Evolutionary conservation across 2,329 filamentous ascomycete species (phyloP).

Genomic region (Sphaerulina musiva): DNA sequence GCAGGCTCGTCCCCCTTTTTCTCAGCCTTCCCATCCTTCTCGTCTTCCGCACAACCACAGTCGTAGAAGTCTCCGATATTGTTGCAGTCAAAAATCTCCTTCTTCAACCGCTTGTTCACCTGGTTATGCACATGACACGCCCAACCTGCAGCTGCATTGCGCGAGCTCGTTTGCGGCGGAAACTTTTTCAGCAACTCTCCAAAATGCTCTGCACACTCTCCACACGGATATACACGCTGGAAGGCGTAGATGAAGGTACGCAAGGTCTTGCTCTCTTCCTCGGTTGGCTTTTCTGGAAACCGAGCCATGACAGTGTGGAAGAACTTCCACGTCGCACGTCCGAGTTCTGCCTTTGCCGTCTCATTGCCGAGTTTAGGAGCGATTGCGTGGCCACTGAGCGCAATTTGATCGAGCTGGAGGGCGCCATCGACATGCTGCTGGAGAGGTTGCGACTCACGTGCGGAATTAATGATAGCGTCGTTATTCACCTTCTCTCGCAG

Average conservation of each 20-base stretch:
- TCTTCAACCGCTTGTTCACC: constrained; percentile 56
- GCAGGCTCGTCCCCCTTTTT: constrained; percentile 5
- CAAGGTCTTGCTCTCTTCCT: constrained; percentile 55
- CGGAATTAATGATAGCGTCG: background rate
- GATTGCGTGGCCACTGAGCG: constrained; percentile 50
- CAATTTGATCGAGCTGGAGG: constrained; percentile 10
- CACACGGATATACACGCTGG: constrained; percentile 59
- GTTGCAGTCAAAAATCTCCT: constrained; percentile 57
- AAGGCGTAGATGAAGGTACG: constrained; percentile 58
- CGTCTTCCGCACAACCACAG: constrained; percentile 57
- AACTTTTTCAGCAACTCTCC: constrained; percentile 55
- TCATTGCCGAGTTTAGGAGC: constrained; percentile 77
- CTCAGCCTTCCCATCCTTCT: constrained; percentile 17
- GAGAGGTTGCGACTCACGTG: background rate
- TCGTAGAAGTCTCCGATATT: constrained; percentile 62
- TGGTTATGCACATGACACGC: constrained; percentile 61
- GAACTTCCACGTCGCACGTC: constrained; percentile 59
- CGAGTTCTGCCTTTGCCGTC: constrained; percentile 65
- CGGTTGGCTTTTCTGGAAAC: constrained; percentile 57
- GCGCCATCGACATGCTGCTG: background rate
- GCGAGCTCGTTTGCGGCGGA: constrained; percentile 57
- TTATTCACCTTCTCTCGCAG: background rate
- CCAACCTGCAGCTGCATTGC: constrained; percentile 58
- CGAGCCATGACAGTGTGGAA: constrained; percentile 61
- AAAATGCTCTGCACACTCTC: constrained; percentile 61